Base-by-base conservation (phyloP, 352 stramenopile species). In the Plasmopara muralis region DNA sequence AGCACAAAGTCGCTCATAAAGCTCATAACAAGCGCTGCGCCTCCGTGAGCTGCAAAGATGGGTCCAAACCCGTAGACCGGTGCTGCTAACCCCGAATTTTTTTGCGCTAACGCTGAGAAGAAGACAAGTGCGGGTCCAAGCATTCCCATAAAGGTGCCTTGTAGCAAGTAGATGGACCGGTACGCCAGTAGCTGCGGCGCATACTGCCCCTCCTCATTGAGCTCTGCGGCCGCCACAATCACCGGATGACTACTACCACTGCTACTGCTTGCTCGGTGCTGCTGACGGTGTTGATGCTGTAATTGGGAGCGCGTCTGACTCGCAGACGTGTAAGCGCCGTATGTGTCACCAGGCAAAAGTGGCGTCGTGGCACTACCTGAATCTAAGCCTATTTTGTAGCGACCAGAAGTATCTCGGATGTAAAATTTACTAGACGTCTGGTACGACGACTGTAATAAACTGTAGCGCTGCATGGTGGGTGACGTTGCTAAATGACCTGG, bases 1-100 rank as follows among this genome's bases (percentile, higher is more conserved):
- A 89, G 70, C 58, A 87, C 67, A 47, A 89, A 66, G 53, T 89
- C 79, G 43, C 79, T 87, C 70, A 89, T 81, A 49, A 87, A 87
- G 52, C 70, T 83, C 76, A 84, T 83, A 52, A 89, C 53, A 33
- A 89, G 68, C 35, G 77, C 79, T 0, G 79, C 74, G 28, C 74
- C 79, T 53, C 79, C 79, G 35, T 89, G 76, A 6, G 76, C 76
- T 20, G 79, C 74, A 20, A 89, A 89, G 42, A 89, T 87, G 34
- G 79, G 72, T 0, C 79, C 79, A 44, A 87, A 89, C 3, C 67
- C 78, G 39, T 72, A 76, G 9, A 89, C 68, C 30, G 79, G 79
- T 1, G 70, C 80, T 33, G 60, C 52, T 15, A 86, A 55, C 0
- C 51, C 60, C 9, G 72, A 66, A 16, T 70, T 56, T 16, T 71